Percentiles rank a stretch among this genome's conserved stretches.
phyloP scores from a whole-genome alignment of 495 filamentous ascomycete species.

The Penicillium samsonianum region DNA sequence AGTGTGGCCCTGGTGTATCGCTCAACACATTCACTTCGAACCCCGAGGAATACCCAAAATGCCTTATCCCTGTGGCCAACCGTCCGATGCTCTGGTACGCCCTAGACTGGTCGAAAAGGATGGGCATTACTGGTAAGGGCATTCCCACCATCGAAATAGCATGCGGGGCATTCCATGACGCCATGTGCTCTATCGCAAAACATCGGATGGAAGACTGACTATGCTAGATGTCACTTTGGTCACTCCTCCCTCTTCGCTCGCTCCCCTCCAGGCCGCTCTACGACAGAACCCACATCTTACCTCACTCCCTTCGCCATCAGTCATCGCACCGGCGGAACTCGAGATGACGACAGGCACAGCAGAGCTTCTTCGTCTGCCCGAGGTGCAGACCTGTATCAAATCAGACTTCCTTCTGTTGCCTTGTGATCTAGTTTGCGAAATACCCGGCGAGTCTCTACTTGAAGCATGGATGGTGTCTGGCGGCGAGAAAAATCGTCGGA shows the following conservation, averaged over 20 bases:
- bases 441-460: constrained; percentile 75
- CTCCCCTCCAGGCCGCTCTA: constrained; percentile 73
- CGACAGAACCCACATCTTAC: constrained; percentile 87
- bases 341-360: constrained; percentile 82
- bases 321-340: constrained; percentile 72
- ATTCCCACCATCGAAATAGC: not conserved
- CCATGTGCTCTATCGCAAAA: not conserved
- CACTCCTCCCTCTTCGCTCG: constrained; percentile 71
- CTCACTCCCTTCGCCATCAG: constrained; percentile 68
- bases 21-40: constrained; percentile 90
- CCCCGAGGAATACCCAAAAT: constrained; percentile 75
- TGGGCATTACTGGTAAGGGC: constrained; percentile 72
- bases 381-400: constrained; percentile 68
- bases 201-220: constrained; percentile 8
- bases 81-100: constrained; percentile 96
- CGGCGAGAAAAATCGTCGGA: constrained; percentile 60
- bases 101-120: constrained; percentile 84
- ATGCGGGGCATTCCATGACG: constrained; percentile 6
- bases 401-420: constrained; percentile 88
- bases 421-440: constrained; percentile 90
- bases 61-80: constrained; percentile 88
- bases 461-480: constrained; percentile 89
- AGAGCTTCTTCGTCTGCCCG: constrained; percentile 79
- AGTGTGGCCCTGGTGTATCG: constrained; percentile 71
- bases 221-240: constrained; percentile 75